Evolutionary conservation across 495 filamentous ascomycete genomes (phyloP).

Genomic region (Podospora pseudocomata): DNA sequence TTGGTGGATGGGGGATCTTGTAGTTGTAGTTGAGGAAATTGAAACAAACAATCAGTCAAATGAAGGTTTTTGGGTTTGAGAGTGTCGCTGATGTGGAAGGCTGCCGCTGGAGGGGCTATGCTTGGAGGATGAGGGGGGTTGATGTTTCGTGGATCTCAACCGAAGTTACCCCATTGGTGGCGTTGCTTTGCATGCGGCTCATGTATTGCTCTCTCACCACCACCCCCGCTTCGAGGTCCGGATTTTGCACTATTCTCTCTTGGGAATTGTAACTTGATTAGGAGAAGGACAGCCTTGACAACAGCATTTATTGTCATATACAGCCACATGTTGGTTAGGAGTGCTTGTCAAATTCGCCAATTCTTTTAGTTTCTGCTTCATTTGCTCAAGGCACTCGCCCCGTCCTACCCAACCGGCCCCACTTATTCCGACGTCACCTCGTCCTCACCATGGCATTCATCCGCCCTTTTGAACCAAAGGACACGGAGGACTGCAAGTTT

Average conservation of each 20-base stretch:
- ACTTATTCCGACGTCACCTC: not conserved
- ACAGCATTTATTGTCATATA: too few species aligned
- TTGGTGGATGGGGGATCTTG: not conserved
- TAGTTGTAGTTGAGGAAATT: not conserved
- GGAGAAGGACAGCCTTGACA: too few species aligned
- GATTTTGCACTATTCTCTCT: not conserved
- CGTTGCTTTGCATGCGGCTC: not conserved
- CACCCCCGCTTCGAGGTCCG: not conserved
- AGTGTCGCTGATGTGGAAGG: too few species aligned
- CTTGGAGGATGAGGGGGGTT: not conserved
- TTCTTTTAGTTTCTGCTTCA: too few species aligned
- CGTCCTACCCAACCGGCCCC: not conserved
- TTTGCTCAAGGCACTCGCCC: not conserved
- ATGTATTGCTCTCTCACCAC: not conserved
- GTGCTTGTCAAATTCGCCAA: too few species aligned
- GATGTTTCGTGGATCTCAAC: not conserved
- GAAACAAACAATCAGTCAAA: not conserved
- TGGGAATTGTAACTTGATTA: too few species aligned
- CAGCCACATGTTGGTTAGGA: too few species aligned
- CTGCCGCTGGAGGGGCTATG: too few species aligned
- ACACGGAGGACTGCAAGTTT: constrained; percentile 33
- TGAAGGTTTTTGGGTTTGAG: too few species aligned
- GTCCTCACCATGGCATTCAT: constrained; percentile 34
- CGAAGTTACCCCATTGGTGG: constrained; percentile 23
- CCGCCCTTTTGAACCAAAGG: constrained; percentile 29